Conservation (phyloP, 2,329 filamentous ascomycete genomes). For the Stromatinia cepivora region DNA sequence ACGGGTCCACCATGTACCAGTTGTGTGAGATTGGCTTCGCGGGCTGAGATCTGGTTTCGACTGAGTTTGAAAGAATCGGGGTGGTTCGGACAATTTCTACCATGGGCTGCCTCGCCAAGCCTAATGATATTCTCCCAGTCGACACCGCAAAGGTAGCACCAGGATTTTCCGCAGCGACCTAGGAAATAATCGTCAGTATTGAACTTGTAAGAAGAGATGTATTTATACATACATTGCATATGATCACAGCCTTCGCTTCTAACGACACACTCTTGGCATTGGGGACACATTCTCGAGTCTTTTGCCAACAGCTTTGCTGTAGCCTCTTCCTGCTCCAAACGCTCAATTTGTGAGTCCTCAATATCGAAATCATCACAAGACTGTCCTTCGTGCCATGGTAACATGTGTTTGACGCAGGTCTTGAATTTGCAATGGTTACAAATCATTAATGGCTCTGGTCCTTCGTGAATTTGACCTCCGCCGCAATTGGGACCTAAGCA, state of each 20-base stretch:
- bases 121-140: constrained; percentile 33
- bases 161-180: constrained; percentile 32
- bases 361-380: constrained; percentile 34
- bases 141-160: constrained; percentile 32
- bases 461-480: constrained; percentile 28
- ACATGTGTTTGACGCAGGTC: constrained; percentile 32
- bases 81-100: constrained; percentile 16
- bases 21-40: constrained; percentile 22
- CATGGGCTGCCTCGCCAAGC: constrained; percentile 29
- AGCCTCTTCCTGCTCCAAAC: constrained; percentile 33
- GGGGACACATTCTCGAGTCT: constrained; percentile 30
- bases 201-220: background rate
- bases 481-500: constrained; percentile 32
- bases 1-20: constrained; percentile 30
- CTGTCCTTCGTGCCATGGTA: constrained; percentile 34
- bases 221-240: constrained; percentile 27
- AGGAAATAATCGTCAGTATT: background rate
- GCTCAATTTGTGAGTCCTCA: constrained; percentile 32
- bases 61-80: background rate
- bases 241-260: constrained; percentile 33
- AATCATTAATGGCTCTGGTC: constrained; percentile 29
- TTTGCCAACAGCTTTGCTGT: constrained; percentile 33
- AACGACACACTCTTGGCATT: constrained; percentile 31
- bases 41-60: constrained; percentile 1
- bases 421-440: constrained; percentile 31